Evolutionary conservation across 495 filamentous ascomycete genomes (phyloP).

Genomic region (Penicillium turbatum): DNA sequence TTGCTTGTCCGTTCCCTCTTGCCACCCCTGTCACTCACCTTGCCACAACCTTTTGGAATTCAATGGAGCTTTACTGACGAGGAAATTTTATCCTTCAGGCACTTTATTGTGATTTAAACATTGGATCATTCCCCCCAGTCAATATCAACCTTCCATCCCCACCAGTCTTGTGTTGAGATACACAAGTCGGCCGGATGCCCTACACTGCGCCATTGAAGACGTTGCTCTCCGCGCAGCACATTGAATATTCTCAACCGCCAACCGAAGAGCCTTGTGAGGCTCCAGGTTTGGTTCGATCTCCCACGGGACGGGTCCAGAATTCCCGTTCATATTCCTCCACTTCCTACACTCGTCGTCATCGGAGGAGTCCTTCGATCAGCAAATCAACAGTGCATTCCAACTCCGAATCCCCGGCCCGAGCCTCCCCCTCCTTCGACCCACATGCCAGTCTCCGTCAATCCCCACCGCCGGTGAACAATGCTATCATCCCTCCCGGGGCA

Average conservation of each 20-base stretch:
- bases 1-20: neutral
- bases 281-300: slow-evolving; percentile 33
- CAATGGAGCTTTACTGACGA: slow-evolving; percentile 1
- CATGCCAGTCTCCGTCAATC: slow-evolving; percentile 67
- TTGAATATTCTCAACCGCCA: slow-evolving; percentile 55
- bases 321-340: slow-evolving; percentile 77
- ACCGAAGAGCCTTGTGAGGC: slow-evolving; percentile 48
- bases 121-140: neutral
- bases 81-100: neutral
- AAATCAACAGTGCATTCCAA: slow-evolving; percentile 28
- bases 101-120: slow-evolving; percentile 8
- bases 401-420: slow-evolving; percentile 32
- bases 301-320: slow-evolving; percentile 47
- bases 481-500: slow-evolving; percentile 70
- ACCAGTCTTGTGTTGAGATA: slow-evolving; percentile 35
- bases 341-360: slow-evolving; percentile 65
- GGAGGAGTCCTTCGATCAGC: slow-evolving; percentile 56
- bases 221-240: slow-evolving; percentile 71
- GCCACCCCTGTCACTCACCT: slow-evolving; percentile 1
- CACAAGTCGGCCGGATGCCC: slow-evolving; percentile 68
- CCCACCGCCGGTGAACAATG: slow-evolving; percentile 68
- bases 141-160: neutral
- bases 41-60: slow-evolving; percentile 13
- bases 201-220: slow-evolving; percentile 85
- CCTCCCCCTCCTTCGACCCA: slow-evolving; percentile 48